Evolutionary conservation across 164 flowering plant genomes (phyloP), one percentile per base, ranked within the genome.

Genomic region (Annona cherimola): DNA sequence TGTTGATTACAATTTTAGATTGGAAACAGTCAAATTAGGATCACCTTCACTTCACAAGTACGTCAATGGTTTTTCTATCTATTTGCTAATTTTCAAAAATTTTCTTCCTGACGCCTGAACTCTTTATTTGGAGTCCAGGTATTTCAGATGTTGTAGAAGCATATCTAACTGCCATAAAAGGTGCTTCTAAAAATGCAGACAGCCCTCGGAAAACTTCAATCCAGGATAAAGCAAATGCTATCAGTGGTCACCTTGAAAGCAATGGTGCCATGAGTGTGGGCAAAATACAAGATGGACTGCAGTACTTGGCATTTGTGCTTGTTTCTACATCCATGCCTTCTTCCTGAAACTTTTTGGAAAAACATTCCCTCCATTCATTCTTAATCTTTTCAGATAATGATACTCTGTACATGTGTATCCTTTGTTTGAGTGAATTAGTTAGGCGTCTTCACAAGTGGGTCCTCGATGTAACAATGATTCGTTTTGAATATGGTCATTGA

Each of bases 91-190:
- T 50, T 50, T 50, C 3, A 3, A 50, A 9, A 16, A 50, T 50
- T 9, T 50, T 50, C 14, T 50, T 9, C 14, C 44, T 66, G 55
- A 66, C 12, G 44, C 1, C 18, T n/a, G 43, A 66, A 43, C 5
- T 66, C 69, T 44, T 12, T 2, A 18, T 44, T 43, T 26, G 19
- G 40, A 45, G 70, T 9, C 19, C 70, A 68, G 70, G 70, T 73
- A 87, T 95, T 73, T 86, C 96, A 18, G 98, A 95, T 72, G 94
- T 95, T 3, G 83, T 86, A 12, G 97, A 87, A 82, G 92, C 94
- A 19, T 93, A 86, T 76, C 63, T 68, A 71, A 90, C 83, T 42
- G 98, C 96, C 50, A 77, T 89, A 1, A 90, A 84, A 79, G 81
- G 78, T 69, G 85, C 82, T 19, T 71, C 85, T 71, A 78, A 80